These are phyloP conservation scores for Flaveria ramosissima DNA, from an alignment of 129 eudicot genomes.

Conservation along the genomic window DNA sequence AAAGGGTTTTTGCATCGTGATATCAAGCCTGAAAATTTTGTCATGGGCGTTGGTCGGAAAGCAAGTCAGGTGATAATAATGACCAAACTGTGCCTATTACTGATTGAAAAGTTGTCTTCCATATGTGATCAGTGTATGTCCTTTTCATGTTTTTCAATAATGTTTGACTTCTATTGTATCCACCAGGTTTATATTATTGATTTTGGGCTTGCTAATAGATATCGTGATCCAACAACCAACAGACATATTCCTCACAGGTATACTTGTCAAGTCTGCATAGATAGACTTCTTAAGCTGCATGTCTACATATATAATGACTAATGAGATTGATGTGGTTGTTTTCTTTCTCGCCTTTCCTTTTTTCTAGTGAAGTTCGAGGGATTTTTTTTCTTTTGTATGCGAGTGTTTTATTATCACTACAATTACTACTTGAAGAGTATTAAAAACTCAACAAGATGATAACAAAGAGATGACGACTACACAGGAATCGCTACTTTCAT, in stretches of 20 bases:
- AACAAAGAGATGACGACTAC: too few species aligned
- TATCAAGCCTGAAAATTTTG: constrained; percentile 95
- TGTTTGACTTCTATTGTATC: constrained; percentile 2
- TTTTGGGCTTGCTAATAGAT: constrained; percentile 97
- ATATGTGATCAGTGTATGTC: constrained; percentile 8
- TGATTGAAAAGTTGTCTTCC: background rate
- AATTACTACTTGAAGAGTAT: too few species aligned
- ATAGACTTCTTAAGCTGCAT: background rate
- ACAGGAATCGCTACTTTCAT: too few species aligned
- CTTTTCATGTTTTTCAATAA: background rate
- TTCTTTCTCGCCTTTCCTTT: background rate
- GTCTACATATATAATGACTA: background rate
- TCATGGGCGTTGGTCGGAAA: constrained; percentile 95
- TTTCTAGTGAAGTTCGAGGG: too few species aligned
- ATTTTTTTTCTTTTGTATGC: too few species aligned
- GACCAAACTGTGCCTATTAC: background rate
- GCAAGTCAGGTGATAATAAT: constrained; percentile 73
- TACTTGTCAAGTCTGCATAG: background rate
- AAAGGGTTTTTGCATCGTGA: constrained; percentile 94
- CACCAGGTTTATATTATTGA: constrained; percentile 83
- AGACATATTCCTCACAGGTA: constrained; percentile 97
- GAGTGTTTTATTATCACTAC: too few species aligned
- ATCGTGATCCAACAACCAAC: constrained; percentile 79
- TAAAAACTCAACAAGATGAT: too few species aligned
- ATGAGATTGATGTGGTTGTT: background rate